phyloP scores from a whole-genome alignment of 2,329 filamentous ascomycete genomes.

The Xylariaceae sp. region DNA sequence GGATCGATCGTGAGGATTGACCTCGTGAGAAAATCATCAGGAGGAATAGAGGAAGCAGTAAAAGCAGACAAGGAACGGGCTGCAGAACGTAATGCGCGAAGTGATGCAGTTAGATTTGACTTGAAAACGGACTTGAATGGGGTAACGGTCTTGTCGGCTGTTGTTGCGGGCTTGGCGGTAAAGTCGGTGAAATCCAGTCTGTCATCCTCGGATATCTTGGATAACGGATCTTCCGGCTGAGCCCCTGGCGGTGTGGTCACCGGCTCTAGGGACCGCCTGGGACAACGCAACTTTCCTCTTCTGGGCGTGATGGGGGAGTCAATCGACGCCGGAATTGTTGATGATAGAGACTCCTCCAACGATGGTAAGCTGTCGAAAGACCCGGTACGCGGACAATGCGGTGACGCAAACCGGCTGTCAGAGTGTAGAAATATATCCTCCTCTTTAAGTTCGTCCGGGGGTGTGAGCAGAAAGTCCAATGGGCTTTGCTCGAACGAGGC shows the following conservation, averaged over 20 bases:
- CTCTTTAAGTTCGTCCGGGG: conserved; percentile 54
- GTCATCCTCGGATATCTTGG: conserved; percentile 38
- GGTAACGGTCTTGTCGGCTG: conserved; percentile 33
- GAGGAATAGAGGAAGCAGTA: conserved; percentile 59
- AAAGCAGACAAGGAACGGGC: conserved; percentile 60
- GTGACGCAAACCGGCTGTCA: conserved; percentile 51
- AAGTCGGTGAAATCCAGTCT: conserved; percentile 49
- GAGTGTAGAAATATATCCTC: conserved; percentile 43
- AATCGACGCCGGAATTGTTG: conserved; percentile 46
- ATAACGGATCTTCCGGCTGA: conserved; percentile 47
- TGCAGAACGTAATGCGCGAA: conserved; percentile 60
- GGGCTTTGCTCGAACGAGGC: conserved; percentile 50
- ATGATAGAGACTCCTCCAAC: conserved; percentile 51
- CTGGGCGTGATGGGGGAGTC: conserved; percentile 46
- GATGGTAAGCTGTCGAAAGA: conserved; percentile 61
- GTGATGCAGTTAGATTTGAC: conserved; percentile 64
- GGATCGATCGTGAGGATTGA: conserved; percentile 66
- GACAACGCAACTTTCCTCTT: conserved; percentile 40
- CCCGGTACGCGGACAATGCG: conserved; percentile 51
- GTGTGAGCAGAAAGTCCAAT: conserved; percentile 55
- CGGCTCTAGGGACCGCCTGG: conserved; percentile 50
- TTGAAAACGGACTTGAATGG: conserved; percentile 59
- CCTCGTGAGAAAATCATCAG: conserved; percentile 63
- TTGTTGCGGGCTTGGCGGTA: conserved; percentile 31
- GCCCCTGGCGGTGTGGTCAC: conserved; percentile 52